Base-by-base conservation (phyloP, 208 protist genomes). In the Naegleria lovaniensis region DNA sequence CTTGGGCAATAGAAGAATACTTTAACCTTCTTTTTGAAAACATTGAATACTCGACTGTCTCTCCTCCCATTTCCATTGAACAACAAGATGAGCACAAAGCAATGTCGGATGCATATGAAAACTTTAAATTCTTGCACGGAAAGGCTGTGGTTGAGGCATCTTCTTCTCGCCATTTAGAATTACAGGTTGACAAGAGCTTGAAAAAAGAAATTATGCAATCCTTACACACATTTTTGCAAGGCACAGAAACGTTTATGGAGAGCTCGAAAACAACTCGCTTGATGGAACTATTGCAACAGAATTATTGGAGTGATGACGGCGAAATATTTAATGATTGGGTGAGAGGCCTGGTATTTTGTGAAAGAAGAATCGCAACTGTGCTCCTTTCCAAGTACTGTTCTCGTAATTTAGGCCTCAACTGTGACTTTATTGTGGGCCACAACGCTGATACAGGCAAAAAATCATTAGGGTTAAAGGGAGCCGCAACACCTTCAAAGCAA, bases 401-500 rank as follows among this genome's bases (percentile, higher is more conserved):
- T 5, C 15, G 16, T 15, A 40, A 40, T 4, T 43, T 43, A 5
- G 38, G n/a, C 7, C 4, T 85, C 0, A 33, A 40, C 4, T 85
- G 39, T 43, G 83, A 85, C 48, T 85, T 43, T 43, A 43, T 85
- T 43, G 41, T 51, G 22, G 33, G 83, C 0, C 67, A 79, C 36
- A 29, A 79, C n/a, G 7, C 16, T 9, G 6, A 36, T 19, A 29
- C 0, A n/a, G 16, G 1, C 11, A 79, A 90, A 39, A 91, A 40
- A 38, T 0, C 39, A 48, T 59, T 89, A 40, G 79, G n/a, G 0
- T 43, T 43, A 33, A 85, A 91, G 90, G 95, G 95, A 94, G 94
- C 91, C 6, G 85, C 92, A n/a, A 91, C 88, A 38, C 13, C 93
- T 36, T 36, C 9, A 6, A n/a, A 36, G 79, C 95, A 97, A 90